Evolutionary conservation across 768 basidiomycete genomes (phyloP).

Genomic region (Amylocystis lapponica): DNA sequence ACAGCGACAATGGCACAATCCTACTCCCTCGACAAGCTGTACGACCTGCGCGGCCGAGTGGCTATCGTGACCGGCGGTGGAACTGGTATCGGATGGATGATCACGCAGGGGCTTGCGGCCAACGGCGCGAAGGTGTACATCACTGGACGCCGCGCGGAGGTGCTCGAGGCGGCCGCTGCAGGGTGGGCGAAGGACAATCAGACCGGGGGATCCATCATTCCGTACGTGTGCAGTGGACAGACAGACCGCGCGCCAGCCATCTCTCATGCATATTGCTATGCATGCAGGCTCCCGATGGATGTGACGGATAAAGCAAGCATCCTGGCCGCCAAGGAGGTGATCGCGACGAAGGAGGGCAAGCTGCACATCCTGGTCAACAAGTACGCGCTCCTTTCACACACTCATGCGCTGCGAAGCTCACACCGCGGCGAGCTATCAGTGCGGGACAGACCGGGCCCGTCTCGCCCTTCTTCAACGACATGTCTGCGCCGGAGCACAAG

Average conservation of each 20-base stretch:
- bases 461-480: conserved; percentile 52
- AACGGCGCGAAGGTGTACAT: conserved; percentile 82
- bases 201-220: conserved; percentile 44
- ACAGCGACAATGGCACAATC: conserved; percentile 7
- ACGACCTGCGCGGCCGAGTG: conserved; percentile 51
- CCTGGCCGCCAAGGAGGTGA: conserved; percentile 40
- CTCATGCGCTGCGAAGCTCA: background rate
- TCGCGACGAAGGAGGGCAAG: conserved; percentile 58
- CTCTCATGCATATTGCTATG: background rate
- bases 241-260: background rate
- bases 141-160: conserved; percentile 60
- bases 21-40: conserved; percentile 15
- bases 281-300: conserved; percentile 60
- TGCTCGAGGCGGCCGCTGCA: conserved; percentile 46
- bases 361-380: conserved; percentile 82
- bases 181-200: conserved; percentile 39
- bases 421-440: conserved; percentile 28
- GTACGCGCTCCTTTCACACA: conserved; percentile 28
- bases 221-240: conserved; percentile 46
- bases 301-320: conserved; percentile 69
- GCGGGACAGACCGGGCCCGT: conserved; percentile 70
- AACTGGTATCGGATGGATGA: conserved; percentile 59
- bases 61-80: conserved; percentile 44
- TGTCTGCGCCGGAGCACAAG: conserved; percentile 51
- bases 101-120: conserved; percentile 64